phyloP scores from a whole-genome alignment of 2,329 filamentous ascomycete genomes.

The Dryadomyces quercus-mongolicae region DNA sequence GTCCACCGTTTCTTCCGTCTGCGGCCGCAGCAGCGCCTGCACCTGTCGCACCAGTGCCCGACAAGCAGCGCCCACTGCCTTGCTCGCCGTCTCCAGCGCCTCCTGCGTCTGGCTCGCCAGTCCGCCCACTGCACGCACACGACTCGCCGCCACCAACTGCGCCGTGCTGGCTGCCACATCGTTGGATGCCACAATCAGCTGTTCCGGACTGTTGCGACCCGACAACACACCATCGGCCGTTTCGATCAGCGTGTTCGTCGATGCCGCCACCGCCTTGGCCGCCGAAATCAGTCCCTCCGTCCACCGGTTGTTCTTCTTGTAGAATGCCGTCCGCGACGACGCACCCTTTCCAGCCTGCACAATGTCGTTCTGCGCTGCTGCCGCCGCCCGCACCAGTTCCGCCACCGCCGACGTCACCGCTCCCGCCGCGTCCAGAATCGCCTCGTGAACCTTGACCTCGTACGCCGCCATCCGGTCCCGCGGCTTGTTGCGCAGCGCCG shows the following conservation, averaged over 20 bases:
- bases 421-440: conserved; percentile 83
- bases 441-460: conserved; percentile 90
- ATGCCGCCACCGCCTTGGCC: conserved; percentile 86
- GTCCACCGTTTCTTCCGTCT: conserved; percentile 73
- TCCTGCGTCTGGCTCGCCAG: conserved; percentile 99
- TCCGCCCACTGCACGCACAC: conserved; percentile 71
- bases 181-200: conserved; percentile 95
- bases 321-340: conserved; percentile 83
- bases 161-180: conserved; percentile 93
- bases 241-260: conserved; percentile 94
- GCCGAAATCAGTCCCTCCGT: conserved; percentile 95
- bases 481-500: conserved; percentile 93
- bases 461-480: conserved; percentile 91
- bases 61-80: conserved; percentile 84
- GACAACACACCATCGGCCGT: conserved; percentile 93
- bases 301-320: conserved; percentile 99
- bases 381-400: conserved; percentile 88
- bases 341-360: conserved; percentile 84
- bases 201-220: conserved; percentile 84
- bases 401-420: conserved; percentile 91
- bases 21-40: conserved; percentile 83
- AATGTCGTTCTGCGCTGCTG: conserved; percentile 88
- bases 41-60: conserved; percentile 82
- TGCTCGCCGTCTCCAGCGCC: conserved; percentile 76
- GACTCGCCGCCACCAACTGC: conserved; percentile 86